Evolutionary conservation across 1,139 yeast species (phyloP), one percentile per base, ranked within the genome.

Genomic region (Debaryomycetaceae sp.): DNA sequence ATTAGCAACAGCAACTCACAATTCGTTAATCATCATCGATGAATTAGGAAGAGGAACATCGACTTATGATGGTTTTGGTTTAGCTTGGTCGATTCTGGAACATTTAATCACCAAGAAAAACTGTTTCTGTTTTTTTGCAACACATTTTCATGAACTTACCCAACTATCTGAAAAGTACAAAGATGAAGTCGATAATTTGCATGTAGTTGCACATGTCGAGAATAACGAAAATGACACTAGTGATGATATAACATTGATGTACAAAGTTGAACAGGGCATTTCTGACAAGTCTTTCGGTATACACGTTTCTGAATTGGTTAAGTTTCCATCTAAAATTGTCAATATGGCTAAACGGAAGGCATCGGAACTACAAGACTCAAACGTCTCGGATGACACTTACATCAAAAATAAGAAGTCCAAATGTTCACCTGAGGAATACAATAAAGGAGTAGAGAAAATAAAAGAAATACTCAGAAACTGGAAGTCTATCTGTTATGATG

Each of bases 11-110:
- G 96, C 98, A 1, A 83, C 95, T 0, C 65, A 70, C 19, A 87
- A 89, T 49, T 87, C 96, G 2, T 70, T 92, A 45, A 88, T 92
- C 41, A 87, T 92, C 36, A 88, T 94, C 46, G 98, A 92, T 63
- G 98, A 92, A 60, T 71, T 92, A 45, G 98, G 98, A 6, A 77
- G 98, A 55, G 98, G 98, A 28, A 92, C 98, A 0, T 84, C 95
- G 33, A 92, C 98, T 0, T 92, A 91, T 59, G 98, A 92, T 63
- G 98, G 98, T 0, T 92, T 92, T 68, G 98, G 98, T 0, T 73
- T 92, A 33, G 98, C 98, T 0, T 92, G 96, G 95, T 83, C 97
- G 0, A 92, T 92, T 43, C 86, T 94, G 51, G 96, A 89, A 55
- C 83, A 85, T 58, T 81, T 92, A 45, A 83, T 92, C 2, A 71